These are phyloP conservation scores for Akanthomyces muscarius DNA, from an alignment of 2,329 filamentous ascomycete species.

Conservation along the genomic window DNA sequence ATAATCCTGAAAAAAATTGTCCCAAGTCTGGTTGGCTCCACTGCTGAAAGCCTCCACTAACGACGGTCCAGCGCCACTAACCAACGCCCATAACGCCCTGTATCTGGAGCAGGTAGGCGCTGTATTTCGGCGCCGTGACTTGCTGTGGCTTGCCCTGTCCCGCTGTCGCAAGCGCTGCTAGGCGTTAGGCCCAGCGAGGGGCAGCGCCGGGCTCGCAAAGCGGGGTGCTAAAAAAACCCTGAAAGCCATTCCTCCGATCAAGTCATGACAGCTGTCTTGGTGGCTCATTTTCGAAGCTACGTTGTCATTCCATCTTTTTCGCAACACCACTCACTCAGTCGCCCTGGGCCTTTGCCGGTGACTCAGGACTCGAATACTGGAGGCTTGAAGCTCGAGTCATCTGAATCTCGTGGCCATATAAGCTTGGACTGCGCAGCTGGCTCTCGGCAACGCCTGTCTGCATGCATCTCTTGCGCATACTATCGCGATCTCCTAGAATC, in stretches of 20 bases:
- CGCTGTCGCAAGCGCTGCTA: not conserved
- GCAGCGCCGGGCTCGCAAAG: constrained; percentile 13
- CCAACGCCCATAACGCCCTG: not conserved
- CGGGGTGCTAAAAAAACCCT: constrained; percentile 16
- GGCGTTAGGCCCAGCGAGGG: constrained; percentile 2
- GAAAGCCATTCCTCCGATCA: constrained; percentile 6
- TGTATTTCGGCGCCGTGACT: not conserved
- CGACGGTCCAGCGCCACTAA: not conserved
- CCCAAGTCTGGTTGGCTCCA: constrained; percentile 3
- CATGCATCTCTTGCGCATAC: constrained; percentile 32
- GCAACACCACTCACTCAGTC: not conserved
- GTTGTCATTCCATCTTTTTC: constrained; percentile 7
- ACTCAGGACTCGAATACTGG: constrained; percentile 4
- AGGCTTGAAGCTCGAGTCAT: not conserved
- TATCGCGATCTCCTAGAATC: constrained; percentile 28
- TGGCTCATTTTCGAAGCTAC: constrained; percentile 12
- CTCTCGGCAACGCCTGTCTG: constrained; percentile 19
- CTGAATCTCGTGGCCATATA: not conserved
- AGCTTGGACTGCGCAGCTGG: not conserved
- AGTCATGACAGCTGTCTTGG: constrained; percentile 11
- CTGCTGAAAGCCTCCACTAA: constrained; percentile 4
- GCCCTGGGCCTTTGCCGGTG: constrained; percentile 12
- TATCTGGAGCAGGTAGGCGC: not conserved
- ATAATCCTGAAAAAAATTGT: constrained; percentile 12
- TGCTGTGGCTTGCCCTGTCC: not conserved